Evolutionary conservation across 106 monocot species (phyloP).

Genomic region (Platanthera zijinensis): DNA sequence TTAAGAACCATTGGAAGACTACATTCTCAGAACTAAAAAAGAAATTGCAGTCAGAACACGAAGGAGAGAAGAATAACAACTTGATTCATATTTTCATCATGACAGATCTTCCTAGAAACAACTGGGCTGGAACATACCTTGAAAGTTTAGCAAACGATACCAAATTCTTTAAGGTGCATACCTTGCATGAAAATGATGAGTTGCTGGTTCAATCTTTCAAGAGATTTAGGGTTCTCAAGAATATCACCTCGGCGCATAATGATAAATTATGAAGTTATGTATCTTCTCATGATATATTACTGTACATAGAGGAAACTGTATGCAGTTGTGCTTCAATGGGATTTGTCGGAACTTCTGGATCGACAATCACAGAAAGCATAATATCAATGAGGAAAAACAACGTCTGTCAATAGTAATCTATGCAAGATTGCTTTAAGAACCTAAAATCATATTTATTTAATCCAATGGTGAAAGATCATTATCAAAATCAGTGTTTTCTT

Average conservation of each 20-base stretch:
- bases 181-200: conserved; percentile 47
- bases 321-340: conserved; percentile 93
- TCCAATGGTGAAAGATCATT: too few relatives aligned
- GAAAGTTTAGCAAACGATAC: conserved; percentile 37
- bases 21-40: conserved; percentile 64
- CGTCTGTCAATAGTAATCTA: conserved; percentile 36
- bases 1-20: conserved; percentile 86
- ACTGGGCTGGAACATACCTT: conserved; percentile 78
- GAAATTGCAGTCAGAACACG: conserved; percentile 35
- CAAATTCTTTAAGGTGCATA: conserved; percentile 40
- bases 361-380: conserved; percentile 82
- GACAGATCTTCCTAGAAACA: conserved; percentile 73
- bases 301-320: conserved; percentile 65
- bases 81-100: conserved; percentile 76
- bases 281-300: conserved; percentile 50
- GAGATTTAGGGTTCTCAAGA: conserved; percentile 35
- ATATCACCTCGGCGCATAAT: neutral
- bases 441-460: too few relatives aligned
- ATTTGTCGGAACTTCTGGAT: conserved; percentile 90
- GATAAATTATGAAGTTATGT: conserved; percentile 16
- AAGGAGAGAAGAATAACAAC: conserved; percentile 13
- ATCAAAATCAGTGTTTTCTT: too few relatives aligned
- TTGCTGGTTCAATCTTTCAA: conserved; percentile 40
- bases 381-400: conserved; percentile 67
- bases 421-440: too few relatives aligned